Evolutionary conservation across 306 rosid genomes (phyloP).

Genomic region (Canavalia gladiata): DNA sequence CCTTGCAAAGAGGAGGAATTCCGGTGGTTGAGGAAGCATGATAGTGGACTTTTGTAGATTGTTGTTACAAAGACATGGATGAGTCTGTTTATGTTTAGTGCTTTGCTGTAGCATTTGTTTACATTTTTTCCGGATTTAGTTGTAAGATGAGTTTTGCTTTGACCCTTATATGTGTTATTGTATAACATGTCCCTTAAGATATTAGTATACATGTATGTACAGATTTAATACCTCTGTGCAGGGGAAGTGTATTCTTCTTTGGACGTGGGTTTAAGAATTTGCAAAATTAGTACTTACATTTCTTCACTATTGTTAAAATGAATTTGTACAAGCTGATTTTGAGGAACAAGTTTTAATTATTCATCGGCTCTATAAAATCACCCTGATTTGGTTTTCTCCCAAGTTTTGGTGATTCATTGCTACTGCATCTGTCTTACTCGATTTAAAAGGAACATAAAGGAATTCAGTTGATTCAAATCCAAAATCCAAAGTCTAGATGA

Average conservation of each 20-base stretch:
- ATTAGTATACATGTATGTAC: conserved; percentile 51
- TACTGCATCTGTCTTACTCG: no score
- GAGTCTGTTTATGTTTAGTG: conserved; percentile 38
- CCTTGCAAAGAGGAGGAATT: conserved; percentile 38
- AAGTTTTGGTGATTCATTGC: no score
- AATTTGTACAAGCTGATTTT: background rate
- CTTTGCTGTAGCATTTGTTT: conserved; percentile 45
- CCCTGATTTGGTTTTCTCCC: no score
- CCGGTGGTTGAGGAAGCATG: conserved; percentile 40
- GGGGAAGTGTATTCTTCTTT: conserved; percentile 47
- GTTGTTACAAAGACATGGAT: conserved; percentile 41
- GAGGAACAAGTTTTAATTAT: background rate
- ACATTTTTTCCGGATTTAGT: conserved; percentile 18
- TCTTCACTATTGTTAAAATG: background rate
- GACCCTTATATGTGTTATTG: conserved; percentile 36
- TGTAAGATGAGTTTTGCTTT: conserved; percentile 43
- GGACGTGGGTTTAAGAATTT: conserved; percentile 23
- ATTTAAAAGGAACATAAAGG: no score
- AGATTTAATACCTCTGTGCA: conserved; percentile 47
- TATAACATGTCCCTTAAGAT: conserved; percentile 44
- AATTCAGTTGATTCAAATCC: no score
- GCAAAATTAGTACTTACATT: background rate
- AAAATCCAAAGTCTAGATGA: no score
- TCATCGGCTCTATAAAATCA: background rate
- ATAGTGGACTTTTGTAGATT: conserved; percentile 43